Percentiles rank a stretch among this genome's conserved stretches.
Evolutionary conservation across 2,329 filamentous ascomycete species (phyloP).

Genomic region (Onygenales sp.): DNA sequence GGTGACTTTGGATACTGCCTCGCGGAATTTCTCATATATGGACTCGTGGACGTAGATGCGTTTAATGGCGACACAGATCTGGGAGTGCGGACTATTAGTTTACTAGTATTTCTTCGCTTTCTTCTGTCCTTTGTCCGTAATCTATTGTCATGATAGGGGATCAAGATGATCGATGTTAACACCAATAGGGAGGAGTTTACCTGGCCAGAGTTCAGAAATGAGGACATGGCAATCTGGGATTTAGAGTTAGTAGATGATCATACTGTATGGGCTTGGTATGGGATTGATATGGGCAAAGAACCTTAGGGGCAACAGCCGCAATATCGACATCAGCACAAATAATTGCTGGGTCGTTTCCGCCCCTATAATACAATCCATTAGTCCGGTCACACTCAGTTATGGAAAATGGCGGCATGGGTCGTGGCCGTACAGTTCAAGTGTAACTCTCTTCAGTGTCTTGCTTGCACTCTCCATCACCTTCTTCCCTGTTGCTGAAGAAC

Average conservation of each 20-base stretch:
- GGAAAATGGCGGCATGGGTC: not conserved
- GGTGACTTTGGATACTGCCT: slow-evolving; percentile 37
- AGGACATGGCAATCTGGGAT: slow-evolving; percentile 33
- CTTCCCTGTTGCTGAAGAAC: slow-evolving; percentile 43
- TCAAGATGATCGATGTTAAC: not conserved
- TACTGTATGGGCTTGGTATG: not conserved
- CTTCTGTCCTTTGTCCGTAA: not conserved
- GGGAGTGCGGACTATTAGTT: not conserved
- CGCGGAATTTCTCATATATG: slow-evolving; percentile 48
- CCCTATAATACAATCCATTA: slow-evolving; percentile 16
- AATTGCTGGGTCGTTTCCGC: slow-evolving; percentile 48
- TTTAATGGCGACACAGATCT: slow-evolving; percentile 50
- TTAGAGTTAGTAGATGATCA: not conserved
- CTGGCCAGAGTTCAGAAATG: slow-evolving; percentile 44
- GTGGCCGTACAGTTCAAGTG: slow-evolving; percentile 33
- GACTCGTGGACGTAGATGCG: slow-evolving; percentile 52
- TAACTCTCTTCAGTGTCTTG: slow-evolving; percentile 45
- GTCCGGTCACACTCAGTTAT: not conserved
- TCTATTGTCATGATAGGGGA: not conserved
- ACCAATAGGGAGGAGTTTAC: not conserved
- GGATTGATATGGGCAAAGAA: slow-evolving; percentile 2
- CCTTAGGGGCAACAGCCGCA: slow-evolving; percentile 32
- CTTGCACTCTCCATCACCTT: slow-evolving; percentile 42
- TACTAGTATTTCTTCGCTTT: not conserved
- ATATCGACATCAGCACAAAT: slow-evolving; percentile 46